Conservation (phyloP, 2,329 filamentous ascomycete genomes). For the Calonectria leucothoes region DNA sequence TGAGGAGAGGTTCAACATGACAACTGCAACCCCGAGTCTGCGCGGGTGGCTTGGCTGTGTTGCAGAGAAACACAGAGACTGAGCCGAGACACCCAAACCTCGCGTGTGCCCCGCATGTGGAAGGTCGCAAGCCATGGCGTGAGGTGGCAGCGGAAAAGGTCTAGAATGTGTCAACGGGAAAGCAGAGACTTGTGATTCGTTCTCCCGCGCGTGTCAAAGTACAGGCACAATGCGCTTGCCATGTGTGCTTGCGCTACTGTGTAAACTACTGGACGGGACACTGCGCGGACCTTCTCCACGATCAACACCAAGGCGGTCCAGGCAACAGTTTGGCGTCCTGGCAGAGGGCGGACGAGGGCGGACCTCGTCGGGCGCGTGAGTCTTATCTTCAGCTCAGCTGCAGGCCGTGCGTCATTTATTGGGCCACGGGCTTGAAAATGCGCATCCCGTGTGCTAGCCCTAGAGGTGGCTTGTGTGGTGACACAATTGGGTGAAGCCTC, state of each 20-base stretch:
- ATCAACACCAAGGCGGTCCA: neutral
- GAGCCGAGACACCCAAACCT: neutral
- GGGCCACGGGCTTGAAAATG: neutral
- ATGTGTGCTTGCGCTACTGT: neutral
- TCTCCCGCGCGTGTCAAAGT: neutral
- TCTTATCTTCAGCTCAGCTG: slow-evolving; percentile 3
- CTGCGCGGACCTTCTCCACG: neutral
- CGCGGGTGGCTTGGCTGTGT: neutral
- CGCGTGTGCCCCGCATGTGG: neutral
- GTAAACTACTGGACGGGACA: neutral
- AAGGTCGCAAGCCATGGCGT: neutral
- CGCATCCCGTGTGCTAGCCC: neutral
- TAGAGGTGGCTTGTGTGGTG: neutral
- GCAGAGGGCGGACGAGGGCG: neutral
- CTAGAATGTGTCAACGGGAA: neutral
- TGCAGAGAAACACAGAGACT: neutral
- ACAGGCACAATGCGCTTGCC: neutral
- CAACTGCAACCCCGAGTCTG: neutral
- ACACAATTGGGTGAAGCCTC: neutral
- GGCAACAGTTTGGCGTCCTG: neutral
- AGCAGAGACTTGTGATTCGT: neutral
- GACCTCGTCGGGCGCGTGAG: neutral
- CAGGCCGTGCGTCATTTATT: neutral
- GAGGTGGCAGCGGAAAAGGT: neutral
- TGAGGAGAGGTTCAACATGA: neutral